Conservation (phyloP, 352 stramenopile genomes). For the Phytophthora crassamura region DNA sequence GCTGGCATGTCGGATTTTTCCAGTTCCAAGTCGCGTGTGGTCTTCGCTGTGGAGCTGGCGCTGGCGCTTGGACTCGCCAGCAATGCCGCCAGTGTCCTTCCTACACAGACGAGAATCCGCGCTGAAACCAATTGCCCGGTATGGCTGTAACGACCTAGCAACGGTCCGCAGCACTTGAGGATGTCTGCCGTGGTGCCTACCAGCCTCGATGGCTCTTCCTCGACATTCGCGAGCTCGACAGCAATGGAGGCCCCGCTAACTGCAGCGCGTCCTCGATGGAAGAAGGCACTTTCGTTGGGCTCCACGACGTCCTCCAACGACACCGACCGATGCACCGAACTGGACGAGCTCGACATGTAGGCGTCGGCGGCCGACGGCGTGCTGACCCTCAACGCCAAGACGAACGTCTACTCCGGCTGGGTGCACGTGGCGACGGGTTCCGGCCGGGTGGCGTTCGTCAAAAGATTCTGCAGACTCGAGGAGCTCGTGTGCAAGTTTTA, state of each 20-base stretch:
- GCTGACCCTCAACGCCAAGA: slow-evolving; percentile 29
- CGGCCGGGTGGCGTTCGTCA: slow-evolving; percentile 24
- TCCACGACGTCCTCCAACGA: slow-evolving; percentile 23
- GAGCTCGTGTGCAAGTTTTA: slow-evolving; percentile 57
- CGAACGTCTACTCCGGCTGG: slow-evolving; percentile 45
- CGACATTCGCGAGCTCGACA: slow-evolving; percentile 26
- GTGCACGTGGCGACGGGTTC: slow-evolving; percentile 37
- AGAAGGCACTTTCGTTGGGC: slow-evolving; percentile 34
- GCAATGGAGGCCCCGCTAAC: slow-evolving; percentile 12
- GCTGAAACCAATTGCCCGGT: slow-evolving; percentile 18
- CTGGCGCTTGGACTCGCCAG: slow-evolving; percentile 4
- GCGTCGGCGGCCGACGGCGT: slow-evolving; percentile 17
- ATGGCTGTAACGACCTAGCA: slow-evolving; percentile 18
- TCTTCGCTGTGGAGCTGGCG: slow-evolving; percentile 1
- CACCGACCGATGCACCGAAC: slow-evolving; percentile 37
- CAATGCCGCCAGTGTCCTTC: slow-evolving; percentile 18
- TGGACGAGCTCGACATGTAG: slow-evolving; percentile 40
- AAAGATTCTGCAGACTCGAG: slow-evolving; percentile 47
- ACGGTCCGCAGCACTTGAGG: neutral
- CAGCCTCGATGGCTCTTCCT: slow-evolving; percentile 20
- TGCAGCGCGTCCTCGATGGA: slow-evolving; percentile 26
- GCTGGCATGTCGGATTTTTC: slow-evolving; percentile 1
- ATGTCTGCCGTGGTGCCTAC: slow-evolving; percentile 2
- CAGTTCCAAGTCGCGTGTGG: slow-evolving; percentile 1
- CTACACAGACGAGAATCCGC: slow-evolving; percentile 25